These are phyloP conservation scores for Alternaria viburni DNA, from an alignment of 2,329 filamentous ascomycete genomes.

Conservation along the genomic window DNA sequence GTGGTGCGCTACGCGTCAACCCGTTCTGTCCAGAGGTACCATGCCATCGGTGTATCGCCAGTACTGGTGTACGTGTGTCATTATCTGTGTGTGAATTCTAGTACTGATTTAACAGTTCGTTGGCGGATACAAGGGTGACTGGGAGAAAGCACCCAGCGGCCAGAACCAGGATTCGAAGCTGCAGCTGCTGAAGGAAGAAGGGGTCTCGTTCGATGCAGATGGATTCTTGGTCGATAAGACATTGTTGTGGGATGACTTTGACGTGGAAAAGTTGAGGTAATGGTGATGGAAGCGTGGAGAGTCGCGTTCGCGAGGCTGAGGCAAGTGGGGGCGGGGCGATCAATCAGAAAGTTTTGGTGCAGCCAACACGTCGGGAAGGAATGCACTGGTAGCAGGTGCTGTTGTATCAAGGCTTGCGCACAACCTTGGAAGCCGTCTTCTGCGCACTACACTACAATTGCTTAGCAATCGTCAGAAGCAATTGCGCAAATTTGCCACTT, in stretches of 20 bases:
- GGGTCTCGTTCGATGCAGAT: slow-evolving; percentile 66
- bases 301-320: slow-evolving; percentile 3
- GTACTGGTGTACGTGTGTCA: slow-evolving; percentile 62
- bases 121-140: slow-evolving; percentile 74
- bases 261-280: slow-evolving; percentile 31
- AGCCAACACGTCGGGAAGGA: neutral
- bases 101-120: slow-evolving; percentile 48
- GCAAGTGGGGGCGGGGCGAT: slow-evolving; percentile 28
- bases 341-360: slow-evolving; percentile 14
- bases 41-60: slow-evolving; percentile 81
- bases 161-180: slow-evolving; percentile 70
- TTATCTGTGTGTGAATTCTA: too few relatives aligned
- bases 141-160: slow-evolving; percentile 66
- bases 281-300: neutral
- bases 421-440: neutral
- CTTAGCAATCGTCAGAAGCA: neutral
- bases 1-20: slow-evolving; percentile 77
- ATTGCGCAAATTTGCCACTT: slow-evolving; percentile 9
- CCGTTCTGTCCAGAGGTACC: slow-evolving; percentile 83
- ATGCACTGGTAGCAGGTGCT: neutral
- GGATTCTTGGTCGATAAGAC: slow-evolving; percentile 63
- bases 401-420: neutral
- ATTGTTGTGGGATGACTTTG: slow-evolving; percentile 55
- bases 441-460: neutral
- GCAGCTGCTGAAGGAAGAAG: slow-evolving; percentile 66